phyloP scores from a whole-genome alignment of 345 rosid species.

The Carallia brachiata region DNA sequence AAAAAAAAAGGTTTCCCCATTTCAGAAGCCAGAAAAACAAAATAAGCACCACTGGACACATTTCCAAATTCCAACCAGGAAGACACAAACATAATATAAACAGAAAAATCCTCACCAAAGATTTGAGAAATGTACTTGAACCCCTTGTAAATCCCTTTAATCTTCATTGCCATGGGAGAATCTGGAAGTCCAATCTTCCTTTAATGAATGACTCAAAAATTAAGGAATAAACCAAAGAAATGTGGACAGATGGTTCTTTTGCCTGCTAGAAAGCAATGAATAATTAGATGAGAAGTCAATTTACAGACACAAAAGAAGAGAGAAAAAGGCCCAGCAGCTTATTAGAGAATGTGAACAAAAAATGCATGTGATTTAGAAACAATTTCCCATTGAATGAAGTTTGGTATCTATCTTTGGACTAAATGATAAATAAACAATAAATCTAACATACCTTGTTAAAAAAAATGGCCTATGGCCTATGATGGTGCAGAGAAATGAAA shows the following conservation, averaged over 20 bases:
- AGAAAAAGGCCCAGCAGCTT: constrained; percentile 19
- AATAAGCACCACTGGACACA: background rate
- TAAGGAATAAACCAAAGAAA: constrained; percentile 16
- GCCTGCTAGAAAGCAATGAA: constrained; percentile 31
- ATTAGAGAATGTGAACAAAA: constrained; percentile 11
- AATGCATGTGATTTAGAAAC: constrained; percentile 32
- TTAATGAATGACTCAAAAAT: constrained; percentile 10
- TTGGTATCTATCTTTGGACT: constrained; percentile 26
- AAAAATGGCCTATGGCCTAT: background rate
- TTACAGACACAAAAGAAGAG: constrained; percentile 3
- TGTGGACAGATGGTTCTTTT: constrained; percentile 10
- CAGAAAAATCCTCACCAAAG: constrained; percentile 46
- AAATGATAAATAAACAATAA: background rate
- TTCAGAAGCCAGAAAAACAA: background rate
- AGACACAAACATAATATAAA: background rate
- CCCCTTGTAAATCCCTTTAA: constrained; percentile 83
- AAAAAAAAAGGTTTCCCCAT: background rate
- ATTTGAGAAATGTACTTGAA: constrained; percentile 85
- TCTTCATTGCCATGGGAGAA: constrained; percentile 61
- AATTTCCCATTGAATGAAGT: constrained; percentile 40
- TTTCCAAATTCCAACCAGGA: background rate
- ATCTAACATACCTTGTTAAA: constrained; percentile 9
- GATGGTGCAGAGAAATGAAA: background rate
- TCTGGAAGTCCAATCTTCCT: constrained; percentile 19
- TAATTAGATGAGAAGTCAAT: background rate